Base-by-base conservation (phyloP, 2,329 filamentous ascomycete species). In the Metarhizium robertsii region DNA sequence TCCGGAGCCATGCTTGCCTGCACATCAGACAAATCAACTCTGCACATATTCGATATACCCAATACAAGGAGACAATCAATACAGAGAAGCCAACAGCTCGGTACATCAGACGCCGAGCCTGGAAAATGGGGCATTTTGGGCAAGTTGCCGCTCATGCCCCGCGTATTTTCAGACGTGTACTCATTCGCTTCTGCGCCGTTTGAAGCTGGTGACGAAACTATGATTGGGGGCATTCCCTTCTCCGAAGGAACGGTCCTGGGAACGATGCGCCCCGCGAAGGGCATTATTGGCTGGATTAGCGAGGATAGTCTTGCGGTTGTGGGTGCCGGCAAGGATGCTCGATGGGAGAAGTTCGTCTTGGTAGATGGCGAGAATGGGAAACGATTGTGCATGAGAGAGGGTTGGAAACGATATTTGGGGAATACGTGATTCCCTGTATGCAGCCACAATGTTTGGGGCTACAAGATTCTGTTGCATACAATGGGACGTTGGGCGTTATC, bases 21-120 rank as follows among this genome's bases (percentile, higher is more conserved):
- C 59, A 97, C 92, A 1, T 96, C 92, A 1, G 94, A 99, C 76
- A 99, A 97, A 72, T 92, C 90, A 6, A 99, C 92, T 0, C 78
- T 99, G 11, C 94, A 99, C 71, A 81, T 99, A 42, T 99, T 96
- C 67, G 91, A 97, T 65, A 79, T 96, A 1, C 86, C 87, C 4
- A 79, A 81, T 57, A 73, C 76, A 8, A 75, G 74, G 52, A 74
- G 72, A 59, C 68, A 71, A 3, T 62, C 67, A 6, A 61, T 66
- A 34, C 66, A 64, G 47, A 65, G 66, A 57, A 67, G 64, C 56
- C 65, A 69, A 57, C 60, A 70, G 29, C 57, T 65, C 3, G 58
- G 62, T 6, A 52, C 57, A 38, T 57, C 64, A 3, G 65, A 64
- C 5, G 60, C 60, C 20, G 73, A 79, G 5, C 80, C 79, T 51